Evolutionary conservation across 257 asterid species (phyloP).

Genomic region (Eustoma russellianum): DNA sequence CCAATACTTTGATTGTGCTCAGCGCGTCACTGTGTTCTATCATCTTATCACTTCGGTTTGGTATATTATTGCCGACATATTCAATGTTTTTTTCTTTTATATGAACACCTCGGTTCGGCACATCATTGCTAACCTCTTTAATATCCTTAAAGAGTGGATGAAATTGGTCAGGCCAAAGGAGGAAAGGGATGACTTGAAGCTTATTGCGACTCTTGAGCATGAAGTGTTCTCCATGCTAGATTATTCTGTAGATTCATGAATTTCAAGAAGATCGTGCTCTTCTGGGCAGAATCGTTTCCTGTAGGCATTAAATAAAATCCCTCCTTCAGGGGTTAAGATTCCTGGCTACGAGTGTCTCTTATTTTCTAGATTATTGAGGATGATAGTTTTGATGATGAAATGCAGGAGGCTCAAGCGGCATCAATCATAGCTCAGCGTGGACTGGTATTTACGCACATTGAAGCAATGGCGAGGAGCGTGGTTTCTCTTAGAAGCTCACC

Average conservation of each 20-base stretch:
- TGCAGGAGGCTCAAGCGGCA: background rate
- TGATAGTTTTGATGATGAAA: background rate
- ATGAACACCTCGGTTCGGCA: too few species aligned
- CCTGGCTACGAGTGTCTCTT: background rate
- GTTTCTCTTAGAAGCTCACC: background rate
- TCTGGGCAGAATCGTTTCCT: conserved; percentile 5
- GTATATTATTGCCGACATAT: background rate
- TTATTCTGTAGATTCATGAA: background rate
- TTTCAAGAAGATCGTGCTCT: background rate
- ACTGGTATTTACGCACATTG: background rate
- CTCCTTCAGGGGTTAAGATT: background rate
- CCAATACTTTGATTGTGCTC: too few species aligned
- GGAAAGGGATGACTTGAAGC: background rate
- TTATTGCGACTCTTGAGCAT: background rate
- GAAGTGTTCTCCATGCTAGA: background rate
- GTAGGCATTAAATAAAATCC: background rate
- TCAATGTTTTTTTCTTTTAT: too few species aligned
- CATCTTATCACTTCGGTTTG: too few species aligned
- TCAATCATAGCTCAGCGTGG: background rate
- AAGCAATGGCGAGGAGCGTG: background rate
- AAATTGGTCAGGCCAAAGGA: background rate
- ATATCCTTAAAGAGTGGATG: background rate
- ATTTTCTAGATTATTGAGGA: background rate
- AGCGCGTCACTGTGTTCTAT: too few species aligned
- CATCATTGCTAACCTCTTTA: too few species aligned